Percentiles rank a stretch among this genome's conserved stretches.
Evolutionary conservation across 116 monocot species (phyloP).

Genomic region (Dioscorea cayenensis): DNA sequence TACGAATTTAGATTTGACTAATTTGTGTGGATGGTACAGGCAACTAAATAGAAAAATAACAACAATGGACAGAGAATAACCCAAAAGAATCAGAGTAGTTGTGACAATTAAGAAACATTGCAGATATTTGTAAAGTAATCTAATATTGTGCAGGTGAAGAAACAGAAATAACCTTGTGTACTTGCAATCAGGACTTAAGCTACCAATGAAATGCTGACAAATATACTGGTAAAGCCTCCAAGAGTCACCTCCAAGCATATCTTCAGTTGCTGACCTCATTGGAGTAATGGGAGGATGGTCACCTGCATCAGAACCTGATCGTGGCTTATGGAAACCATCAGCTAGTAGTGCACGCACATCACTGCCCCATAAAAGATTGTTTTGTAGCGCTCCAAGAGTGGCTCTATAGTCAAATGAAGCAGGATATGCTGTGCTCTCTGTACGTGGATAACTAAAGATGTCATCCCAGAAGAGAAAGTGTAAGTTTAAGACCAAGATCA

Average conservation of each 20-base stretch:
- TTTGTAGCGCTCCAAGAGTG: constrained; percentile 43
- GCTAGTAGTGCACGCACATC: constrained; percentile 46
- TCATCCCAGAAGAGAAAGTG: neutral
- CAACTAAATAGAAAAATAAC: neutral
- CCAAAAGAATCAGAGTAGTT: neutral
- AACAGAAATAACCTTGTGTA: constrained; percentile 53
- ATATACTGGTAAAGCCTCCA: constrained; percentile 90
- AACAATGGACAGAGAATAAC: neutral
- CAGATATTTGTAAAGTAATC: too few species aligned
- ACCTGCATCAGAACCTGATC: constrained; percentile 78
- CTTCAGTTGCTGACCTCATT: constrained; percentile 77
- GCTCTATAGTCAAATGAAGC: constrained; percentile 78
- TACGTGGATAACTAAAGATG: constrained; percentile 80
- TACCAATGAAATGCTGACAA: constrained; percentile 93
- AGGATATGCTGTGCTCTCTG: constrained; percentile 96
- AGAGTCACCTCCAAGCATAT: constrained; percentile 84
- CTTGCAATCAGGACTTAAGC: constrained; percentile 80
- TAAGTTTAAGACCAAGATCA: neutral
- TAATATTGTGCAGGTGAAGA: neutral
- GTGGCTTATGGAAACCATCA: constrained; percentile 71
- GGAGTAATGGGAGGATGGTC: constrained; percentile 97
- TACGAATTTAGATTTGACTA: too few species aligned
- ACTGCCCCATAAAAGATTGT: constrained; percentile 65
- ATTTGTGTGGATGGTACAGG: too few species aligned
- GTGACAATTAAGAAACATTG: neutral